Percentiles rank a stretch among this genome's conserved stretches.
Conservation (phyloP, 805 yeast genomes). For the Wickerhamiella dianesei region DNA sequence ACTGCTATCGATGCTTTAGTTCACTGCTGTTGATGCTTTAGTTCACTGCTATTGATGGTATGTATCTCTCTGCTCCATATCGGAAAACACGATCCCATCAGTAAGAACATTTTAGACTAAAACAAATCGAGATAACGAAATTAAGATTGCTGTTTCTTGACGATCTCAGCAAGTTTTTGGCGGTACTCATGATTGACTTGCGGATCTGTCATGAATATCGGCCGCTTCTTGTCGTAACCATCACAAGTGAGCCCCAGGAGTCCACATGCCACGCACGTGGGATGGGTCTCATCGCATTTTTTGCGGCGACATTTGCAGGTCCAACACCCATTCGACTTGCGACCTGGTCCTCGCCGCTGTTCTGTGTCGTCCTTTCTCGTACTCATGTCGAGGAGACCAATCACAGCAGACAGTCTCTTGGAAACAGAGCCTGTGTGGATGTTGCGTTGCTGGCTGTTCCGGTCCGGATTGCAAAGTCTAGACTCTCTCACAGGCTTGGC, state of each 20-base stretch:
- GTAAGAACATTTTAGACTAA: too few relatives aligned
- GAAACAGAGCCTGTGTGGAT: background rate
- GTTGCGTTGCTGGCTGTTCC: too few relatives aligned
- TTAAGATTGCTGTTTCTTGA: too few relatives aligned
- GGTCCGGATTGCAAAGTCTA: too few relatives aligned
- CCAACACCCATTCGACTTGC: conserved; percentile 46
- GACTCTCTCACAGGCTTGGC: too few relatives aligned
- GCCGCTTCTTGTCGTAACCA: conserved; percentile 37
- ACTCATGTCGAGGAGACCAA: background rate
- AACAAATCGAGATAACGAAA: too few relatives aligned
- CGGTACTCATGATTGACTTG: conserved; percentile 7
- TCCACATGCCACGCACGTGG: conserved; percentile 44
- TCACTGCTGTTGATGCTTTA: too few relatives aligned
- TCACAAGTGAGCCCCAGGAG: conserved; percentile 47
- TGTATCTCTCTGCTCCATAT: too few relatives aligned
- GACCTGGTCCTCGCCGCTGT: background rate
- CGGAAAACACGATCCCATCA: too few relatives aligned
- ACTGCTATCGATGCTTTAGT: background rate
- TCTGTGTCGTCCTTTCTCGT: background rate
- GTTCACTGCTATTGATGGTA: too few relatives aligned
- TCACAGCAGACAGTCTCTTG: background rate
- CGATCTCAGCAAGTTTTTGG: background rate
- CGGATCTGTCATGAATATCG: conserved; percentile 37
- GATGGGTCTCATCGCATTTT: conserved; percentile 55
- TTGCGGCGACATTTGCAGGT: conserved; percentile 62